Base-by-base conservation (phyloP, 169 alveolate genomes). In the Babesia ovis region DNA sequence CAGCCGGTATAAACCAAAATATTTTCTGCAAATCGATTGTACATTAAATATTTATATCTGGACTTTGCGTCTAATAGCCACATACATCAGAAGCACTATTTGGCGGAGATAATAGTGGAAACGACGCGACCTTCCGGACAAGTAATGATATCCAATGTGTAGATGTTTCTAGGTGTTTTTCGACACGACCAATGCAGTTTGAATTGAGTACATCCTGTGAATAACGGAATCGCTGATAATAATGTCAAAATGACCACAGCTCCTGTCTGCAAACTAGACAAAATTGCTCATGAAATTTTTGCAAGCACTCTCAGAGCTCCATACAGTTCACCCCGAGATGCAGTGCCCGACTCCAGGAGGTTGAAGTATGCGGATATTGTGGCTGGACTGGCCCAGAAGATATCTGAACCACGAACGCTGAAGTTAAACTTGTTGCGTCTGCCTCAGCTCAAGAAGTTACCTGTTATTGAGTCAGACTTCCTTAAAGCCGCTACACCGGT, bases 401-500 rank as follows among this genome's bases (percentile, higher is more conserved):
- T 57, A 5, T 46, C 56, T 22, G 68, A 57, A 42, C 46, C 51
- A 25, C 37, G 42, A 37, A 59, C 68, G 3, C 31, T 58, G 66
- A 72, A 60, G 74, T 43, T 57, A 34, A 60, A 72, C 41, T 59
- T 79, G 48, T 37, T 68, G 58, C 62, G 29, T 4, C 43, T 69
- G 20, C 48, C 59, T 29, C 18, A 22, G 41, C 58, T 79, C 31
- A 20, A 25, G 59, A 61, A 34, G 41, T 34, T 79, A 34, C n/a
- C 59, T n/a, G 54, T 8, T 59, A 68, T 53, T 25, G 87, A 79
- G 75, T 23, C 25, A 23, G 83, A 79, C 20, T 79, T 79, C 46
- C 46, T 79, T 23, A 79, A 79, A 43, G 70, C 74, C 0, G 73
- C 87, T 0, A 43, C 68, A 0, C 77, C 87, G 29, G 29, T n/a